Base-by-base conservation (phyloP, 1,284 basidiomycete species). In the Cerioporus squamosus region DNA sequence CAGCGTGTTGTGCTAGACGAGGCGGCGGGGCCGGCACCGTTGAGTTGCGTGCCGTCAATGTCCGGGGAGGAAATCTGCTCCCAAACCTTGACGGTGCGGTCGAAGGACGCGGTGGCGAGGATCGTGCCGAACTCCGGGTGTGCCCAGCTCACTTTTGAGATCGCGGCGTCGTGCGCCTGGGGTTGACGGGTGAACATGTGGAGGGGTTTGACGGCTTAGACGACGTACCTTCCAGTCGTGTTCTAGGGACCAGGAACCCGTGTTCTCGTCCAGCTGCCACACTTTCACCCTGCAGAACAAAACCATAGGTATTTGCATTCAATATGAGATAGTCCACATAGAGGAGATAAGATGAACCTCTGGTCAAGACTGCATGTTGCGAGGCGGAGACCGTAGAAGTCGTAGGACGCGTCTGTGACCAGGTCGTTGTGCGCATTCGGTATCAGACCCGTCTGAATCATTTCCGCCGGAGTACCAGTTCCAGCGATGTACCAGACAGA, bases 41-140 rank as follows among this genome's bases (percentile, higher is more conserved):
- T 74, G 44, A 70, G 59, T 55, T 73, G 70, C 33, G 65, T 74
- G 62, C 74, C 75, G 44, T 78, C 75, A 39, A 71, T 40, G 44
- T 79, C 75, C 29, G 70, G 60, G n/a, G 72, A 65, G 46, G 75
- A 73, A 1, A 75, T 77, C 67, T 93, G 90, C 71, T 95, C 93
- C 94, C 94, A 97, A 18, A 97, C 83, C 73, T 95, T 91, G 55
- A 94, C 90, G 0, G 91, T 92, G 17, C 94, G 84, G 74, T 97
- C 95, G 68, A 94, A 94, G 1, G 91, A 94, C 6, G 86, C 85
- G 0, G 91, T 93, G 0, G 93, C 93, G 54, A 97, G 79, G 54
- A 97, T 83, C 1, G 86, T 84, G 10, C 94, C 94, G 63, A 94
- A 94, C 71, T 95, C 87, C 6, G 95, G 94, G 69, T 95, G 93